Base-by-base conservation (phyloP, 2,329 filamentous ascomycete species). In the Trichoderma sp. region DNA sequence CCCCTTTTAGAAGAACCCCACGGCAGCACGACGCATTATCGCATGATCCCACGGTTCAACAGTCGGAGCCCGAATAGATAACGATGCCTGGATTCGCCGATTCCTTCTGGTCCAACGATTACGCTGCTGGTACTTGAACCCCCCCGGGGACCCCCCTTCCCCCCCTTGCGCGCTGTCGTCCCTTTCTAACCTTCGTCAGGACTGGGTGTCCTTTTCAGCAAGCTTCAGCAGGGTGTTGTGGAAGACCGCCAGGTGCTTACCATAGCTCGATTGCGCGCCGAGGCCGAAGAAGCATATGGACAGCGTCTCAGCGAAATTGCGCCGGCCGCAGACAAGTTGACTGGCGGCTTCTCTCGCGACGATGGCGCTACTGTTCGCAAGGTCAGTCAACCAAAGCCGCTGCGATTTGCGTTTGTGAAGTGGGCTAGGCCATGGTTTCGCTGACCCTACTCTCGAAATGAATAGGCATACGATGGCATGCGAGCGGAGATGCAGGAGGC, bases 31-130 rank as follows among this genome's bases (percentile, higher is more conserved):
- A 39, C 53, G 53, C 27, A 37, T 32, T 32, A 57, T 42, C 32
- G 59, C 52, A 61, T 64, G 52, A 53, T 65, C 25, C 27, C 35
- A 37, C 27, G 19, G 34, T n/a, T 34, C n/a, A 37, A 54, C 60
- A 19, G 45, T 45, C 22, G 12, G 32, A 39, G 17, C 12, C 37
- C 59, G 37, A 67, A 25, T 57, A 39, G 71, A 67, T 71, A 72
- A 88, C 80, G 78, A 94, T 94, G 92, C 91, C 92, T 73, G 88
- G 92, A 75, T 98, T 99, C 81, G 90, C 93, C 73, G 93, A 94
- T 82, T 97, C 94, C 60, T 98, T 99, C 83, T 99, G 95, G 95
- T 97, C 95, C 70, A 88, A 89, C 78, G 95, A 99, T 86, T 98
- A 98, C 85, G 94, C 94, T 78, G 93, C 92, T 84, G 94, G 91